Evolutionary conservation across 1,284 basidiomycete species (phyloP), one percentile per base, ranked within the genome.

Genomic region (Moesziomyces parantarcticus): DNA sequence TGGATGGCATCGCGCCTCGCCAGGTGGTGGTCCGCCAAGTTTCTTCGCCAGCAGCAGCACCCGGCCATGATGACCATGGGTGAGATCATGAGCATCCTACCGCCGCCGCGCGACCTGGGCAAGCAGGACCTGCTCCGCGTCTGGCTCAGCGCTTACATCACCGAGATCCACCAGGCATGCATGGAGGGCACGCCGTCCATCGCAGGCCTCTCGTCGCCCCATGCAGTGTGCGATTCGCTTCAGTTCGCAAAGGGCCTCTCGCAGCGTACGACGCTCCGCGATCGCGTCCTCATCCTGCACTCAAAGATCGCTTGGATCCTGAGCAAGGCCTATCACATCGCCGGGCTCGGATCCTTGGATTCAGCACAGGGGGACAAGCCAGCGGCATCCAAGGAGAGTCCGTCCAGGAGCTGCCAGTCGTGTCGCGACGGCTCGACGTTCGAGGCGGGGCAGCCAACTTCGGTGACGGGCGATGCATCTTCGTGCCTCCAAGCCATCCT

Each of bases 11-110:
- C 65, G n/a, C 50, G 65, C 8, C 43, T 68, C 4, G 65, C 58
- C 0, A 29, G 65, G 16, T 68, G 65, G 65, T 68, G 65, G 65
- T 58, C 54, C 11, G 65, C 65, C 46, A 68, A 68, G 34, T 68
- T 68, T 4, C 21, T 68, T 5, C 54, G 65, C 7, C 65, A 68
- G 49, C 65, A 68, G 23, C 65, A 68, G 29, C 68, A 70, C 29
- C 59, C 55, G 18, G 63, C 65, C 18, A 62, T 60, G 58, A 55
- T 69, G 65, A 68, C 65, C 3, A 68, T 68, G 65, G 65, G 58
- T 21, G 65, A 68, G 26, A 68, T 68, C 58, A 68, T 68, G 65
- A 54, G 50, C 42, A 61, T 68, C 50, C 48, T 68, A 0, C 65
- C 65, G 10, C 65, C 65, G 18, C 65, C 65, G 18, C 34, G 65